These are phyloP conservation scores for Monosporascus sp. DNA, from an alignment of 2,329 filamentous ascomycete species.

Conservation along the genomic window DNA sequence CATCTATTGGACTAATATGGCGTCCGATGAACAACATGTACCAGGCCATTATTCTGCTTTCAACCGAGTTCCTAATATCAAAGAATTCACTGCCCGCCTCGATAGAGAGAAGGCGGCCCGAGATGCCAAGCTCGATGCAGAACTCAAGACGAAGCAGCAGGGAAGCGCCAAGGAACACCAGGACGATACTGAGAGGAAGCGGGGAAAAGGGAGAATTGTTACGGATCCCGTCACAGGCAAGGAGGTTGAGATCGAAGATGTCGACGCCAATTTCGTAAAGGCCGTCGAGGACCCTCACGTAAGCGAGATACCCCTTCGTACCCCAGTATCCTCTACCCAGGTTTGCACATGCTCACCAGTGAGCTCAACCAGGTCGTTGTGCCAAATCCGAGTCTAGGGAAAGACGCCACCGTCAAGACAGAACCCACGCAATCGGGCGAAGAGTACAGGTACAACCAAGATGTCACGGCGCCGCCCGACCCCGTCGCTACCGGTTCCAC, in stretches of 20 bases:
- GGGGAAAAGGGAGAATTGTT: constrained; percentile 59
- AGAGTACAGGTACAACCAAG: constrained; percentile 81
- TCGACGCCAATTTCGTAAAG: constrained; percentile 63
- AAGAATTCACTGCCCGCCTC: constrained; percentile 73
- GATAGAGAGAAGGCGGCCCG: constrained; percentile 74
- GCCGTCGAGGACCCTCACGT: constrained; percentile 68
- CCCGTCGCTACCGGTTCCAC: constrained; percentile 77
- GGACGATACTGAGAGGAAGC: constrained; percentile 30
- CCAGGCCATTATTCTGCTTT: constrained; percentile 66
- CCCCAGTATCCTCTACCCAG: no score
- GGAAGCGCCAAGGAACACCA: constrained; percentile 37
- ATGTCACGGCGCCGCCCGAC: constrained; percentile 85
- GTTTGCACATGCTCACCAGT: background rate
- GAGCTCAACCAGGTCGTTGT: constrained; percentile 58
- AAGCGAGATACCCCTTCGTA: constrained; percentile 15
- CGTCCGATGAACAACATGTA: constrained; percentile 11
- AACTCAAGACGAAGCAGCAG: constrained; percentile 31
- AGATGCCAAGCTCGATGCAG: constrained; percentile 64
- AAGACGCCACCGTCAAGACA: constrained; percentile 66
- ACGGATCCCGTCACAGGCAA: constrained; percentile 86
- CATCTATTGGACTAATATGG: background rate
- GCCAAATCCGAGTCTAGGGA: constrained; percentile 83
- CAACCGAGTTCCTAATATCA: constrained; percentile 84
- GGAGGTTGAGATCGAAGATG: constrained; percentile 80
- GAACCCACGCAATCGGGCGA: constrained; percentile 64